phyloP scores from a whole-genome alignment of 768 basidiomycete genomes.

The Collybiopsis luxurians region DNA sequence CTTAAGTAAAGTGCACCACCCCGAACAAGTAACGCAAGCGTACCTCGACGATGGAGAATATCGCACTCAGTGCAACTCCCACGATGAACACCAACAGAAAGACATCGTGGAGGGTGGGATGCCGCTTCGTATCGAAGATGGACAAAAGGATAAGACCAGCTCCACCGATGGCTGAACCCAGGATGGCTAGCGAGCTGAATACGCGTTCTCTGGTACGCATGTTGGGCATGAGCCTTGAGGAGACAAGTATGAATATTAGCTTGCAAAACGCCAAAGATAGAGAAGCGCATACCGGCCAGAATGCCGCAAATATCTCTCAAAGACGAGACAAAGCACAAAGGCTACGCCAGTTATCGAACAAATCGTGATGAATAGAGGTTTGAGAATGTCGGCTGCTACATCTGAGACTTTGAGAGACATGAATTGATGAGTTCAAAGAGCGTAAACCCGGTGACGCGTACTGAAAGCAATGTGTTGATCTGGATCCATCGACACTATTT shows the following conservation, averaged over 20 bases:
- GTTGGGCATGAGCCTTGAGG: constrained; percentile 53
- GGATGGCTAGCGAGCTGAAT: constrained; percentile 54
- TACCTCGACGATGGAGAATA: constrained; percentile 74
- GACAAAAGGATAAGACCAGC: constrained; percentile 66
- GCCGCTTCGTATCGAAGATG: constrained; percentile 64
- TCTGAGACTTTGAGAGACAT: constrained; percentile 52
- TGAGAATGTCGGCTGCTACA: constrained; percentile 68
- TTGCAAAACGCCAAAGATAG: background rate
- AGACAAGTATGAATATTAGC: background rate
- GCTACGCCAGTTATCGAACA: constrained; percentile 59
- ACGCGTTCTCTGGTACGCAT: constrained; percentile 56
- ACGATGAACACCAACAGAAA: constrained; percentile 74
- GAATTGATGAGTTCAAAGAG: too few relatives aligned
- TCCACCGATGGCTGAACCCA: constrained; percentile 62
- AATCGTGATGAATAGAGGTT: constrained; percentile 72
- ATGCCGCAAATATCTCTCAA: constrained; percentile 67
- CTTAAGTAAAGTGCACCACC: background rate
- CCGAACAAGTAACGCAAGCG: constrained; percentile 2
- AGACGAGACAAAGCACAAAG: constrained; percentile 56
- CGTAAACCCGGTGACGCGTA: too few relatives aligned
- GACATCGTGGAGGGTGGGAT: constrained; percentile 46
- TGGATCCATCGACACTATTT: constrained; percentile 49
- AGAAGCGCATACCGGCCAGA: constrained; percentile 45
- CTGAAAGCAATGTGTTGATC: constrained; percentile 53
- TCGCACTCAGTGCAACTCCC: constrained; percentile 68